Percentiles rank a stretch among this genome's conserved stretches.
Evolutionary conservation across 163 green algal genomes (phyloP).

Genomic region (Scenedesmus sp.): DNA sequence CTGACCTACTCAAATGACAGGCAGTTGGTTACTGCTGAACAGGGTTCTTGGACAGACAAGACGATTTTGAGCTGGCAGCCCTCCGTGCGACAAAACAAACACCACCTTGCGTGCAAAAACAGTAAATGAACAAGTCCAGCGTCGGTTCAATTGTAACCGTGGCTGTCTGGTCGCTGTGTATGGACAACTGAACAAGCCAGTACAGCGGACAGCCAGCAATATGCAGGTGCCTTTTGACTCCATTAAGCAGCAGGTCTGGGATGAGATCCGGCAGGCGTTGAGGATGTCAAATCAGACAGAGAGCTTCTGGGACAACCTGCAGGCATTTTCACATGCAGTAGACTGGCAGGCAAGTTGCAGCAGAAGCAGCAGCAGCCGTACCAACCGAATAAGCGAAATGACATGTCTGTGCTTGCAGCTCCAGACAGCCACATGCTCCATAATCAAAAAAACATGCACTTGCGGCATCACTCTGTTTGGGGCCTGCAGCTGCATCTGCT

Average conservation of each 20-base stretch:
- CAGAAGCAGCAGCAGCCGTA: background rate
- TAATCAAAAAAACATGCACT: no score
- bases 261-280: conserved; percentile 13
- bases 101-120: no score
- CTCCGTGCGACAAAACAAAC: no score
- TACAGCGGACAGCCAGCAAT: background rate
- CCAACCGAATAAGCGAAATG: no score
- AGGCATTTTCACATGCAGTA: conserved; percentile 58
- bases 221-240: background rate
- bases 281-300: conserved; percentile 27
- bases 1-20: background rate
- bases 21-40: background rate
- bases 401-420: background rate
- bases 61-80: no score
- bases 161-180: background rate
- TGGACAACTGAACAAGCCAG: background rate
- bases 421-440: no score
- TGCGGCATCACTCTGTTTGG: no score
- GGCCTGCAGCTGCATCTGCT: no score
- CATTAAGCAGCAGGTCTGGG: conserved; percentile 31
- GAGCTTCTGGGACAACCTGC: conserved; percentile 29
- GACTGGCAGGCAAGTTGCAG: conserved; percentile 55
- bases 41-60: background rate
- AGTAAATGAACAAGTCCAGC: background rate
- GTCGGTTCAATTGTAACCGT: background rate